Percentiles rank a stretch among this genome's conserved stretches.
These are phyloP conservation scores for Nakaseomyces uthaithaninus DNA, from an alignment of 1,139 yeast genomes.

Conservation along the genomic window DNA sequence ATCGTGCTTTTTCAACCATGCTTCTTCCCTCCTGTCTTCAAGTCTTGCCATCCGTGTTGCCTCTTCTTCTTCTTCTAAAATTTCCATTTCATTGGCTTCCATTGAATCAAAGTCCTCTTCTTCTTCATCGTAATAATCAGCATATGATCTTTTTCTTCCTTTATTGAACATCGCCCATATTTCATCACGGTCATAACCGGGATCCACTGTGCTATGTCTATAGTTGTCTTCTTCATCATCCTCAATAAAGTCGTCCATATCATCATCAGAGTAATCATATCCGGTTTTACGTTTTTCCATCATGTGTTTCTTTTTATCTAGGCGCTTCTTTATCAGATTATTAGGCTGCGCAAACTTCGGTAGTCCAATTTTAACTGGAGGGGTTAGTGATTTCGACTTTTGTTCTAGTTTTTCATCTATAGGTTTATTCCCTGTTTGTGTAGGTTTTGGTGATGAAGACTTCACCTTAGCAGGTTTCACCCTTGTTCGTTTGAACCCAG, in stretches of 20 bases:
- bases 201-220: constrained; percentile 12
- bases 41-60: constrained; percentile 53
- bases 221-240: constrained; percentile 45
- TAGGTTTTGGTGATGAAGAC: background rate
- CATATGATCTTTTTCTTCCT: constrained; percentile 45
- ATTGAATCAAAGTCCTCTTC: constrained; percentile 60
- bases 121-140: constrained; percentile 36
- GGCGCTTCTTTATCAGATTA: constrained; percentile 18
- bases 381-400: too few species aligned
- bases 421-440: background rate
- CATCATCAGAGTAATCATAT: constrained; percentile 28
- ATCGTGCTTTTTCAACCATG: constrained; percentile 45
- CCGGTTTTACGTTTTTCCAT: constrained; percentile 9
- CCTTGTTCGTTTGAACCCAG: constrained; percentile 13
- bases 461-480: constrained; percentile 7
- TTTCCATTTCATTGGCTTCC: constrained; percentile 92
- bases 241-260: constrained; percentile 48
- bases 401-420: constrained; percentile 7
- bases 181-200: constrained; percentile 69
- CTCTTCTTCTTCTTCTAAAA: constrained; percentile 67
- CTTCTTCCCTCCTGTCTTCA: constrained; percentile 60
- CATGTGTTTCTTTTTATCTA: constrained; percentile 13
- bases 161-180: constrained; percentile 80
- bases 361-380: constrained; percentile 3
- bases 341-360: constrained; percentile 13